Evolutionary conservation across 2,329 filamentous ascomycete species (phyloP).

Genomic region (Fusarium hostae): DNA sequence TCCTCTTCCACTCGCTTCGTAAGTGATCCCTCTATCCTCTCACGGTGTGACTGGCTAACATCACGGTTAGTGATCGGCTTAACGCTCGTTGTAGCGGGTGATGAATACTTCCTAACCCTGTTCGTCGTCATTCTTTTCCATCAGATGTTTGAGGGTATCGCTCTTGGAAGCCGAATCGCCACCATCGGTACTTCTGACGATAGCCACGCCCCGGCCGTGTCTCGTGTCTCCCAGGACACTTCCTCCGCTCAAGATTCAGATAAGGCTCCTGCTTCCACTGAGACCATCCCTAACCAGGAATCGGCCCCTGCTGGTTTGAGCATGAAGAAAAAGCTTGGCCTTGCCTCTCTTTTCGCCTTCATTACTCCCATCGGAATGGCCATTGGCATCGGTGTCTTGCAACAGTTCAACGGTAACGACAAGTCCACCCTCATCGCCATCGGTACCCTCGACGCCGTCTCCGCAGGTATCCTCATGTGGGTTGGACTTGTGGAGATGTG

Average conservation of each 20-base stretch:
- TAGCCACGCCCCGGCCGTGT: slow-evolving; percentile 29
- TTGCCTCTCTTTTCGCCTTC: slow-evolving; percentile 73
- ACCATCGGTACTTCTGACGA: slow-evolving; percentile 57
- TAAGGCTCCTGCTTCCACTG: slow-evolving; percentile 43
- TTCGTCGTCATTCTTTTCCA: slow-evolving; percentile 79
- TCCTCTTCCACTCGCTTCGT: slow-evolving; percentile 80
- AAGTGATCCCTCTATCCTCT: slow-evolving; percentile 45
- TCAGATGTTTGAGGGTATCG: slow-evolving; percentile 81
- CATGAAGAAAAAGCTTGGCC: slow-evolving; percentile 65
- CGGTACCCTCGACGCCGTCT: slow-evolving; percentile 78
- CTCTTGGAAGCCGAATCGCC: slow-evolving; percentile 77
- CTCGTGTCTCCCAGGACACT: slow-evolving; percentile 35
- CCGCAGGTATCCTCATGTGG: slow-evolving; percentile 82
- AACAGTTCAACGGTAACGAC: slow-evolving; percentile 79
- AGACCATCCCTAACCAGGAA: slow-evolving; percentile 31
- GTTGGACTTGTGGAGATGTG: slow-evolving; percentile 84
- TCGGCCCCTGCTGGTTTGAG: slow-evolving; percentile 44
- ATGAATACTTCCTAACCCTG: slow-evolving; percentile 66
- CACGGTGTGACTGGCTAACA: slow-evolving; percentile 1
- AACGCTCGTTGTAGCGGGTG: slow-evolving; percentile 69
- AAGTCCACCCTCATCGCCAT: slow-evolving; percentile 75
- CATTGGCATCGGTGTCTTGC: slow-evolving; percentile 78
- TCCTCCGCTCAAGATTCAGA: slow-evolving; percentile 38
- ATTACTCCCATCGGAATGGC: slow-evolving; percentile 84
- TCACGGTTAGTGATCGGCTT: slow-evolving; percentile 67